phyloP scores from a whole-genome alignment of 2,329 filamentous ascomycete genomes.

The Ploettnerulaceae sp. region DNA sequence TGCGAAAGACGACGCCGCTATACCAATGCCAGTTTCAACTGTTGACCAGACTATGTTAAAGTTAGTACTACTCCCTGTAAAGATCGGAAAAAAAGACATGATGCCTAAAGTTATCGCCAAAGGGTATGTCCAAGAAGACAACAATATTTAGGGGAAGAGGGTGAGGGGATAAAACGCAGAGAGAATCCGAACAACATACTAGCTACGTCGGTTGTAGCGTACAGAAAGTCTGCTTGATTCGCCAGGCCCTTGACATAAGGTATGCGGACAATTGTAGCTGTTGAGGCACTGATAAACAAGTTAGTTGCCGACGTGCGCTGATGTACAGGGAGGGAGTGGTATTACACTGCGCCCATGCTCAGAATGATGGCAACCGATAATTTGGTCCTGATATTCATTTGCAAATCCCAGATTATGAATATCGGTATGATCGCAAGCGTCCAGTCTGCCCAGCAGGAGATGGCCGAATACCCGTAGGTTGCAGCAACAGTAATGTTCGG shows the following conservation, averaged over 20 bases:
- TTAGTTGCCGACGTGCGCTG: too few species aligned
- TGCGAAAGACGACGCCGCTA: conserved; percentile 38
- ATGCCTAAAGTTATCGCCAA: conserved; percentile 15
- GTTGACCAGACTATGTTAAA: too few species aligned
- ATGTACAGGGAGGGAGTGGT: not conserved
- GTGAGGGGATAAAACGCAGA: conserved; percentile 24
- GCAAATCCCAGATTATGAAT: conserved; percentile 39
- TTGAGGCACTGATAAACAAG: conserved; percentile 39
- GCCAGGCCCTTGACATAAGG: conserved; percentile 38
- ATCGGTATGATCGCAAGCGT: conserved; percentile 38
- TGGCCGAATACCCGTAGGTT: conserved; percentile 38
- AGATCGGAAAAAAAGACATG: too few species aligned
- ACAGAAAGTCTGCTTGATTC: conserved; percentile 36
- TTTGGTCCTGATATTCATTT: conserved; percentile 39
- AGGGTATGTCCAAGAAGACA: not conserved
- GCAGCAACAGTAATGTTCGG: conserved; percentile 31
- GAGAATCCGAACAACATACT: too few species aligned
- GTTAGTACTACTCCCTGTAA: too few species aligned
- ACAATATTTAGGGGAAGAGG: not conserved
- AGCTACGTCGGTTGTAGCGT: conserved; percentile 38
- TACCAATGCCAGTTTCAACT: conserved; percentile 39
- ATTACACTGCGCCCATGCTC: conserved; percentile 36
- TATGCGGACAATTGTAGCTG: conserved; percentile 40
- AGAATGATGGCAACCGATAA: conserved; percentile 33
- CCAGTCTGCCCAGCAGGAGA: conserved; percentile 40